A percentile compares a stretch with the other conserved stretches of the same genome.
Evolutionary conservation across 345 rosid species (phyloP).

Genomic region (Cardamine occulta): DNA sequence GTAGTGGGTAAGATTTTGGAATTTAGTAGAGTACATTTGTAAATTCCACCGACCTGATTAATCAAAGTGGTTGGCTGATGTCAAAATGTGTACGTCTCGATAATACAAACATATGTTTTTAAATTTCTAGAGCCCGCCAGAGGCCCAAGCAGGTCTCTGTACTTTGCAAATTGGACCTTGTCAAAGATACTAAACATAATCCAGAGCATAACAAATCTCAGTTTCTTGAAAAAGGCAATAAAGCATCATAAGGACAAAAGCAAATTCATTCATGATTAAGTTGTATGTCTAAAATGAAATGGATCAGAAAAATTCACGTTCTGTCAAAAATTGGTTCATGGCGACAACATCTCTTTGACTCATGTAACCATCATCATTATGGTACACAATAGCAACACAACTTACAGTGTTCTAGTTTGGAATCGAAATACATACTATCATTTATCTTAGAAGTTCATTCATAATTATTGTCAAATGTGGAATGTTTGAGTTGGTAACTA

Average conservation of each 20-base stretch:
- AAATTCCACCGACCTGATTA: not conserved
- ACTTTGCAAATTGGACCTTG: not conserved
- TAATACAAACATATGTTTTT: not conserved
- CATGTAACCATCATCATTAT: not conserved
- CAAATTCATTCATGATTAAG: not conserved
- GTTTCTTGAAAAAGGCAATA: not conserved
- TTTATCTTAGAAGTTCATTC: not conserved
- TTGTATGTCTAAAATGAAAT: not conserved
- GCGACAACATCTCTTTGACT: not conserved
- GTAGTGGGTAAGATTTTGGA: not conserved
- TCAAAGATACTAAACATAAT: not conserved
- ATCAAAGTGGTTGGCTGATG: conserved; percentile 14
- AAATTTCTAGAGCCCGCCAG: not conserved
- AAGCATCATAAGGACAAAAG: not conserved
- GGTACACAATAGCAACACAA: not conserved
- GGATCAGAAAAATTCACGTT: not conserved
- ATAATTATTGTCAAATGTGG: conserved; percentile 11
- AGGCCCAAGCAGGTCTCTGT: not conserved
- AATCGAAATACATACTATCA: not conserved
- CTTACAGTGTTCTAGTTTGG: not conserved
- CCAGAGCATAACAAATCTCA: not conserved
- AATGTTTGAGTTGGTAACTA: conserved; percentile 36
- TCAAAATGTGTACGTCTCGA: not conserved
- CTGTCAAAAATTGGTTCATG: not conserved
- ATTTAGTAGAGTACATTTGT: not conserved